These are phyloP conservation scores for Trypanosoma melophagium DNA, from an alignment of 208 protist species.

Conservation along the genomic window DNA sequence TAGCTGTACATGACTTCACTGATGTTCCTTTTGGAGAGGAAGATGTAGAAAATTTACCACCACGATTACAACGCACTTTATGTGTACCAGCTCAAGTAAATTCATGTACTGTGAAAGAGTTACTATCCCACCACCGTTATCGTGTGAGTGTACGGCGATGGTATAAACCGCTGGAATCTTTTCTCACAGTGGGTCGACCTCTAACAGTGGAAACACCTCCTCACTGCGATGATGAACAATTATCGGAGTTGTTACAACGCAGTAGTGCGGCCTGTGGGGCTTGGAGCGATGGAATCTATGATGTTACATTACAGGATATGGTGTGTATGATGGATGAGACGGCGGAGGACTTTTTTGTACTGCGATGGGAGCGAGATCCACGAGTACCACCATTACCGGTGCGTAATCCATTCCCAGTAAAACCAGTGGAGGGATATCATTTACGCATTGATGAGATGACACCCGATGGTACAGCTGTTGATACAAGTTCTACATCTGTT, in stretches of 20 bases:
- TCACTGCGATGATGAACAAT: constrained; percentile 27
- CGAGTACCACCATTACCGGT: constrained; percentile 41
- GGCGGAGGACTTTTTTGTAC: constrained; percentile 77
- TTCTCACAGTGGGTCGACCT: constrained; percentile 13
- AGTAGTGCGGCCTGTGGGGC: constrained; percentile 57
- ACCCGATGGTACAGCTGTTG: constrained; percentile 42
- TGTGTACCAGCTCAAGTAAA: constrained; percentile 61
- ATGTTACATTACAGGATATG: constrained; percentile 83
- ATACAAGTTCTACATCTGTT: constrained; percentile 32
- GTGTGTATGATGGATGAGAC: constrained; percentile 62
- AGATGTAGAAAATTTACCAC: constrained; percentile 24
- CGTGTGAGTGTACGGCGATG: constrained; percentile 82
- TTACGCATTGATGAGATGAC: constrained; percentile 78
- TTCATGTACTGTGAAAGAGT: constrained; percentile 55
- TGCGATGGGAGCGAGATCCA: constrained; percentile 81
- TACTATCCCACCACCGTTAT: constrained; percentile 79
- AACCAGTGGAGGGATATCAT: constrained; percentile 61
- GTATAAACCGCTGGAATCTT: constrained; percentile 71
- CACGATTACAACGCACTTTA: constrained; percentile 14
- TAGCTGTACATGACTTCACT: constrained; percentile 71
- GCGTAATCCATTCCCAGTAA: constrained; percentile 43
- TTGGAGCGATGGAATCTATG: constrained; percentile 76
- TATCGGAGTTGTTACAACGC: constrained; percentile 46
- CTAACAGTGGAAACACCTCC: neutral
- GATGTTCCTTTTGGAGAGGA: constrained; percentile 60